Evolutionary conservation across 495 filamentous ascomycete genomes (phyloP).

Genomic region (Penicillium chermesinum): DNA sequence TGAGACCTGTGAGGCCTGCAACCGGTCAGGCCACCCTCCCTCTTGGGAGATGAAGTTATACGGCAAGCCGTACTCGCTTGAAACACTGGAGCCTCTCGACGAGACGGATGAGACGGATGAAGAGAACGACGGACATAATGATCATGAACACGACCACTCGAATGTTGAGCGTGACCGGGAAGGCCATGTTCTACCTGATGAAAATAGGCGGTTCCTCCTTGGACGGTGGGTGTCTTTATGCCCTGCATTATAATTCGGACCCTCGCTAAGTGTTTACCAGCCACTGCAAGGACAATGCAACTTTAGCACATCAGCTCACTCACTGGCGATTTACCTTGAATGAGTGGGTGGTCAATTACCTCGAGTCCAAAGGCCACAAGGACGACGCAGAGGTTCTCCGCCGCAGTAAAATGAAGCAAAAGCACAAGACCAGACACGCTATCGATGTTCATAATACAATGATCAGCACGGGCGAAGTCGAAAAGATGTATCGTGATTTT

Average conservation of each 20-base stretch:
- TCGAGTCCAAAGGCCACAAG: constrained; percentile 51
- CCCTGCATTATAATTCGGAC: background rate
- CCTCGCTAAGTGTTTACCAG: constrained; percentile 16
- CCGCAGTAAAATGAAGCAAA: constrained; percentile 48
- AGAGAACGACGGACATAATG: constrained; percentile 34
- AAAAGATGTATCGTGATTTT: constrained; percentile 54
- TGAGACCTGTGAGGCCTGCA: constrained; percentile 70
- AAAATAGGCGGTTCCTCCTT: constrained; percentile 36
- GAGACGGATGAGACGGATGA: constrained; percentile 25
- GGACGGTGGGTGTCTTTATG: constrained; percentile 34
- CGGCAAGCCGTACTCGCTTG: constrained; percentile 65
- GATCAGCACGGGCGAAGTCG: constrained; percentile 50
- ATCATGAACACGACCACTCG: constrained; percentile 11
- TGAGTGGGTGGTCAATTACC: constrained; percentile 59
- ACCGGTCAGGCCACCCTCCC: constrained; percentile 62
- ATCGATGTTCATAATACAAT: constrained; percentile 54
- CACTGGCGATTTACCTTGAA: constrained; percentile 77
- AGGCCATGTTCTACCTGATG: constrained; percentile 27
- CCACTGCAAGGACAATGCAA: constrained; percentile 63
- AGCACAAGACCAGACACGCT: constrained; percentile 48
- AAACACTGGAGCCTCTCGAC: constrained; percentile 62
- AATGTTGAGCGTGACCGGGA: constrained; percentile 27
- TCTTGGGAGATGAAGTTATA: constrained; percentile 56
- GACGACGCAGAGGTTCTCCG: constrained; percentile 48
- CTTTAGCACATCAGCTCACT: constrained; percentile 60